Percentiles rank a stretch among this genome's conserved stretches.
These are phyloP conservation scores for Exidia glandulosa DNA, from an alignment of 768 basidiomycete species.

Conservation along the genomic window DNA sequence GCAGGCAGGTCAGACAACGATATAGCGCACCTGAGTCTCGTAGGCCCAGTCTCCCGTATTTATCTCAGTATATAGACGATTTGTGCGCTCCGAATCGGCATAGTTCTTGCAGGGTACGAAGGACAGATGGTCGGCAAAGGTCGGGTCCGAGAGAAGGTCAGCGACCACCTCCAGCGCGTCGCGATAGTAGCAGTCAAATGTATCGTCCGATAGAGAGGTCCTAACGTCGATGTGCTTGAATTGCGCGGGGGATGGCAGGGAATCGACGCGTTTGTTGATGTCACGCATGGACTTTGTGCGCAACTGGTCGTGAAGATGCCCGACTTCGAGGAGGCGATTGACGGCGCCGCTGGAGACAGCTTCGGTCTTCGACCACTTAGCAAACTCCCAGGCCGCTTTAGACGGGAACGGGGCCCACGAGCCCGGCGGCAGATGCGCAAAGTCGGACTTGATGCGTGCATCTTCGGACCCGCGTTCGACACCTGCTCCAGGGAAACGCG, in stretches of 20 bases:
- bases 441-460: neutral
- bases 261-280: neutral
- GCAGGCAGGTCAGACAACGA: neutral
- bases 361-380: neutral
- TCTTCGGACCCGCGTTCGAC: neutral
- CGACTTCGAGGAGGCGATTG: neutral
- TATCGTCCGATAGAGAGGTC: neutral
- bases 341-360: neutral
- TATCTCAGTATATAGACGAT: constrained; percentile 8
- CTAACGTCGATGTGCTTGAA: neutral
- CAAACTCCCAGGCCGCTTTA: neutral
- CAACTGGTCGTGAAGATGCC: neutral
- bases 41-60: constrained; percentile 11
- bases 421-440: neutral
- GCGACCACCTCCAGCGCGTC: constrained; percentile 18
- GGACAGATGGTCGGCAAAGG: constrained; percentile 15
- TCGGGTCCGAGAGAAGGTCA: constrained; percentile 18
- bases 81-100: constrained; percentile 1
- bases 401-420: neutral
- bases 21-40: constrained; percentile 7
- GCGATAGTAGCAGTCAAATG: constrained; percentile 16
- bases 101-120: constrained; percentile 22
- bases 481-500: neutral
- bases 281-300: neutral
- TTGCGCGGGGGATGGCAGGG: neutral